Evolutionary conservation across 495 filamentous ascomycete genomes (phyloP), one percentile per base, ranked within the genome.

Genomic region (Terfezia claveryi): DNA sequence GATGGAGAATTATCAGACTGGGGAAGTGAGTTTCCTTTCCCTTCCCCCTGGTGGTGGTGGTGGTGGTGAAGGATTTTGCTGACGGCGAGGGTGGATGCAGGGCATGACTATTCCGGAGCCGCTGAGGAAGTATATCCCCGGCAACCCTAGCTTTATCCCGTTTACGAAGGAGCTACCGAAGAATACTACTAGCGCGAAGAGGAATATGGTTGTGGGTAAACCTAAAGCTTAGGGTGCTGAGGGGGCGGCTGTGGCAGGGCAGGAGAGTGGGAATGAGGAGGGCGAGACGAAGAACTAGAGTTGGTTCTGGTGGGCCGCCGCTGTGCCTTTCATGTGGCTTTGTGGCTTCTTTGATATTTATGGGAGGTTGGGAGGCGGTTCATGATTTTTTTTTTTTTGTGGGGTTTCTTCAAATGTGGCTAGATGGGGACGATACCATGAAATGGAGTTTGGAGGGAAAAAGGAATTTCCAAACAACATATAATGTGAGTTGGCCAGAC

Each of bases 1-100:
- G 20, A 76, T 98, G 49, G 92, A 98, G 70, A 98, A 96, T 71
- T 96, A 85, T 68, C 91, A 98, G 71, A 86, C 78, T 2, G 80
- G 91, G 61, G 80, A 89, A 60, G 83, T 84, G 66, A 67, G 73
- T 71, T 23, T 61, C 37, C 36, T 54, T 12, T 20, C 17, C 5
- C 38, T 20, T 11, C 17, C n/a, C 41, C 3, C 41, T 41, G 12
- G 0, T 49, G 20, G 11, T 10, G 20, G 38, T 11, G 10, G 32
- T 50, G 10, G 10, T 38, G 36, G 37, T 58, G 20, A 55, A 7
- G 27, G 27, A 2, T 32, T 32, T 32, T 32, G 14, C 38, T 56
- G 16, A 56, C 23, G 12, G 37, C 2, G 10, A 10, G 50, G 12
- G 2, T 14, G 12, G 12, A 20, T 46, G 49, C 63, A 87, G 78